Percentiles rank a stretch among this genome's conserved stretches.
Evolutionary conservation across 2,329 filamentous ascomycete genomes (phyloP).

Genomic region (Amauroascus verrucosus): DNA sequence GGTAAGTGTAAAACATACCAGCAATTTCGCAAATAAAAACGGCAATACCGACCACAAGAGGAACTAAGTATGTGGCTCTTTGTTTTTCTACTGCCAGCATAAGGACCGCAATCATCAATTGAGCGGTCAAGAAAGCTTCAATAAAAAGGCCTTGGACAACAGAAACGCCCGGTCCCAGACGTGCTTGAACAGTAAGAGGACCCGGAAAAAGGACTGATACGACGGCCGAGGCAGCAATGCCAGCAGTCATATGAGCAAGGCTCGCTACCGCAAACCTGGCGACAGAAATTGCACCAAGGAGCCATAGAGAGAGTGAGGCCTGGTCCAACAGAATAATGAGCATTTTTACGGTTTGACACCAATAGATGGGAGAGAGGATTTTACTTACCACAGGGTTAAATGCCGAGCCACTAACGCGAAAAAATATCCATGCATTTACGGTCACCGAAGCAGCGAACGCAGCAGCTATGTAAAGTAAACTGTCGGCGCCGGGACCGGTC

Average conservation of each 20-base stretch:
- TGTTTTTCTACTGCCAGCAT: constrained; percentile 67
- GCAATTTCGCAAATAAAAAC: constrained; percentile 53
- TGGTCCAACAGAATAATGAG: constrained; percentile 14
- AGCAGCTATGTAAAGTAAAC: constrained; percentile 35
- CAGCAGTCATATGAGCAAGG: constrained; percentile 48
- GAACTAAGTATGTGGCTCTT: constrained; percentile 59
- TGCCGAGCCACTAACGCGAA: constrained; percentile 42
- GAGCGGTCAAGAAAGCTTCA: constrained; percentile 55
- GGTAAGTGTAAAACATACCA: constrained; percentile 23
- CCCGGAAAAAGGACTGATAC: constrained; percentile 51
- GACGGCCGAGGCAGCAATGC: constrained; percentile 50
- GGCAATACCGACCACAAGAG: constrained; percentile 60
- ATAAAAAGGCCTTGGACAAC: constrained; percentile 53
- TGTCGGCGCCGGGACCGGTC: constrained; percentile 13
- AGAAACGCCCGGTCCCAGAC: constrained; percentile 43
- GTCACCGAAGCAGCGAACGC: constrained; percentile 40
- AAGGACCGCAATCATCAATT: constrained; percentile 55
- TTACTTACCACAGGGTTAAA: constrained; percentile 42
- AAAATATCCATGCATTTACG: constrained; percentile 48
- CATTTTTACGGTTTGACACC: not conserved
- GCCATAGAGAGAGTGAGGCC: constrained; percentile 51
- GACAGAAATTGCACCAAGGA: constrained; percentile 48
- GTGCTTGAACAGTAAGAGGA: constrained; percentile 46
- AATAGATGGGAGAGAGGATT: not conserved
- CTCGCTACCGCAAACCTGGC: constrained; percentile 45